These are phyloP conservation scores for Henckelia pumila DNA, from an alignment of 257 asterid genomes.

Conservation along the genomic window DNA sequence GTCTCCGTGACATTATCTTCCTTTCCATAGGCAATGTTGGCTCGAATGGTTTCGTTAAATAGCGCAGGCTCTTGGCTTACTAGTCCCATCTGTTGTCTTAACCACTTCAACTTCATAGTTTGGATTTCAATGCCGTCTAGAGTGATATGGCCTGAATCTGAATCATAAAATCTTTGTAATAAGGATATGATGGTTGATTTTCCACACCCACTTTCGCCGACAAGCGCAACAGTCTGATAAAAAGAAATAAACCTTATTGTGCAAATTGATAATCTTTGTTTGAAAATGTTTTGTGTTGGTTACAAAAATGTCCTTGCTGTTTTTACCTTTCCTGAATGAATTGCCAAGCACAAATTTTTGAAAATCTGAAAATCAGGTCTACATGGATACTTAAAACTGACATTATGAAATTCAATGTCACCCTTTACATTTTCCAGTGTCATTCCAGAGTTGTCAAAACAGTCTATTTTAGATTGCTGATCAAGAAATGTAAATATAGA, in stretches of 20 bases:
- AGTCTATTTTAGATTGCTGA: constrained; percentile 45
- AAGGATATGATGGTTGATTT: constrained; percentile 54
- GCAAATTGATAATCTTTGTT: too few species aligned
- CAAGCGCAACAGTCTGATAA: constrained; percentile 58
- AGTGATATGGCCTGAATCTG: constrained; percentile 40
- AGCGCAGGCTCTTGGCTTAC: constrained; percentile 55
- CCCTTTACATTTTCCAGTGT: constrained; percentile 44
- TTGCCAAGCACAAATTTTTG: constrained; percentile 43
- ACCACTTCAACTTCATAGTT: constrained; percentile 40
- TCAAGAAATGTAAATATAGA: constrained; percentile 59
- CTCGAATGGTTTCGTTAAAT: constrained; percentile 45
- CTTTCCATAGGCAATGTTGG: constrained; percentile 51
- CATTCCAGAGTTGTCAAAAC: constrained; percentile 37
- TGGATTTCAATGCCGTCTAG: constrained; percentile 36
- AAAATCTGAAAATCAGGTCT: constrained; percentile 63
- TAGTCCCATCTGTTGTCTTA: constrained; percentile 55
- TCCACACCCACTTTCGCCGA: constrained; percentile 66
- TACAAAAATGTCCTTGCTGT: background rate
- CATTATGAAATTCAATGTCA: constrained; percentile 46
- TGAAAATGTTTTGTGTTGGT: background rate
- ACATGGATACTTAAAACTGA: constrained; percentile 58
- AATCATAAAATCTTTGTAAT: constrained; percentile 52
- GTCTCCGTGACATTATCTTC: constrained; percentile 44
- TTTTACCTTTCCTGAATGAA: constrained; percentile 38
- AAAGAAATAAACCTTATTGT: too few species aligned